Conservation (phyloP, 768 basidiomycete species). For the Rhodosporidiobolus sp. region DNA sequence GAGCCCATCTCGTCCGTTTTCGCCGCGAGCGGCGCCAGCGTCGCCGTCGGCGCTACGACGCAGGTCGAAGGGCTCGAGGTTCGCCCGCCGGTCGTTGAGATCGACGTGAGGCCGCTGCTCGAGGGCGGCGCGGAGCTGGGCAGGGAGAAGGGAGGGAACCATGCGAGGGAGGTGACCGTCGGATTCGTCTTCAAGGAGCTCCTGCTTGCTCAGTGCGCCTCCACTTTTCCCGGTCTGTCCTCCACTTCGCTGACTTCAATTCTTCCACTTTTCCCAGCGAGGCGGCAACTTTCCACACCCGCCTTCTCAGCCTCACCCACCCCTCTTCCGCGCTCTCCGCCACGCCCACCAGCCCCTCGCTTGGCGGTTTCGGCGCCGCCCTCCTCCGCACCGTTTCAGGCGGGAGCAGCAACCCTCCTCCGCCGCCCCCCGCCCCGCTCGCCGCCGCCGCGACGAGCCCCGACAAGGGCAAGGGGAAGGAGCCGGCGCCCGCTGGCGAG, state of each 20-base stretch:
- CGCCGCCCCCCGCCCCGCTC: too few relatives aligned
- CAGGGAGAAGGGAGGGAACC: not conserved
- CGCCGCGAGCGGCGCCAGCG: not conserved
- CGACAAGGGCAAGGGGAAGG: too few relatives aligned
- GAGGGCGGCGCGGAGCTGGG: not conserved
- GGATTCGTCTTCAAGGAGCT: slow-evolving; percentile 19
- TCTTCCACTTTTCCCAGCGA: not conserved
- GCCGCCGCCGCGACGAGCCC: too few relatives aligned
- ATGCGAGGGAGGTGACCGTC: slow-evolving; percentile 14
- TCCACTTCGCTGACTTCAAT: not conserved
- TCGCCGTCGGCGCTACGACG: not conserved
- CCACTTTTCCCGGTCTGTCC: not conserved
- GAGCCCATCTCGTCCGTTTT: not conserved
- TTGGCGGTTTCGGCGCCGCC: too few relatives aligned
- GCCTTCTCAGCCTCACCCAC: not conserved
- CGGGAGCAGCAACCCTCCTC: too few relatives aligned
- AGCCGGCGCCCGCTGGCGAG: too few relatives aligned
- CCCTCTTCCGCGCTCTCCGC: too few relatives aligned
- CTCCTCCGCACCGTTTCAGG: too few relatives aligned
- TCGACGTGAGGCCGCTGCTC: slow-evolving; percentile 7
- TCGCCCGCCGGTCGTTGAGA: slow-evolving; percentile 16
- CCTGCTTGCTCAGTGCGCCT: slow-evolving; percentile 17
- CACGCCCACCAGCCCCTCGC: too few relatives aligned
- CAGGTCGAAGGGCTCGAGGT: not conserved
- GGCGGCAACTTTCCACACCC: slow-evolving; percentile 4